phyloP scores from a whole-genome alignment of 176 grass and related monocot genomes.

The Carex myosuroides region DNA sequence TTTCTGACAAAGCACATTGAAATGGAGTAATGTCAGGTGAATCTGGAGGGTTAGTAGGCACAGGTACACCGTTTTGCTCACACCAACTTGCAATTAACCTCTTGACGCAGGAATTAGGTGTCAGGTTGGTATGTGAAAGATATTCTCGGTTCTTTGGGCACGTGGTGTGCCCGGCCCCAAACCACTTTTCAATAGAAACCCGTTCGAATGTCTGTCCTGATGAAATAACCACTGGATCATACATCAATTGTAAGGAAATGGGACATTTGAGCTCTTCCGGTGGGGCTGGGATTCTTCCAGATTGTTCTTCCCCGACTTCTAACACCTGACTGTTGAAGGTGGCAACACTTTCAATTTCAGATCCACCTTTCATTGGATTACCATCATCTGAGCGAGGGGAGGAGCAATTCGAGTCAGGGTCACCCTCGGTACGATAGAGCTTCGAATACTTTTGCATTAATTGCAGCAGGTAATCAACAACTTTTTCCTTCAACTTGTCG shows the following conservation, averaged over 20 bases:
- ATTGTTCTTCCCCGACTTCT: constrained; percentile 37
- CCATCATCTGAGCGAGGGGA: constrained; percentile 33
- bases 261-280: constrained; percentile 83
- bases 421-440: constrained; percentile 39
- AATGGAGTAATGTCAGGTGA: constrained; percentile 64
- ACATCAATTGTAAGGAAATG: constrained; percentile 87
- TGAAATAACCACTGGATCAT: constrained; percentile 66
- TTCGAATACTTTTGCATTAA: constrained; percentile 63
- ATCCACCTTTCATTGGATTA: not conserved
- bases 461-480: constrained; percentile 49
- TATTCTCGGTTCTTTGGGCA: constrained; percentile 79
- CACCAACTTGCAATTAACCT: constrained; percentile 78
- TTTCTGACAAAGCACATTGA: constrained; percentile 34
- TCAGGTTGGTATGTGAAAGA: constrained; percentile 47
- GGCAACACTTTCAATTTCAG: constrained; percentile 13
- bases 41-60: constrained; percentile 53
- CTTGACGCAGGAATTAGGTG: constrained; percentile 83
- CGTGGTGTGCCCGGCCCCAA: constrained; percentile 48
- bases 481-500: constrained; percentile 51
- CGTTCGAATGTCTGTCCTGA: constrained; percentile 92
- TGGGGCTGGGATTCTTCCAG: constrained; percentile 61
- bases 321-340: constrained; percentile 23
- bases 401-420: constrained; percentile 39
- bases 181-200: constrained; percentile 89
- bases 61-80: constrained; percentile 52